Base-by-base conservation (phyloP, 2,329 filamentous ascomycete species). In the Hirsutella thompsonii region DNA sequence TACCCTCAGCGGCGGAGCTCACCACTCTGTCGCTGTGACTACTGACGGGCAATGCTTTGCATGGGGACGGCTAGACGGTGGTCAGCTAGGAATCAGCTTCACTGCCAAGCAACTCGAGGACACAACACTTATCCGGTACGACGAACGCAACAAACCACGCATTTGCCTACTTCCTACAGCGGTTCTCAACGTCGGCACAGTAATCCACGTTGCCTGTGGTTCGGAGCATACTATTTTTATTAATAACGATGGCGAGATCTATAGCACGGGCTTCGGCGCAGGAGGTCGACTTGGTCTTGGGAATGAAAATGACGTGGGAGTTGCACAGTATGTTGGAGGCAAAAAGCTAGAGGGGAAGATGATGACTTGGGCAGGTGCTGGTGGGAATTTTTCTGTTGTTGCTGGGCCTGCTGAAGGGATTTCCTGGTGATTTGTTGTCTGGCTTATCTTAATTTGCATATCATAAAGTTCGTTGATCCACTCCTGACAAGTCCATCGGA, bases 311-410 rank as follows among this genome's bases (percentile, higher is more conserved):
- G 85, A 92, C 52, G 70, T 92, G 13, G 69, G 78, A 46, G 66
- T 74, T 26, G 82, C 86, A 0, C 86, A 79, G 1, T 55, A 77
- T 40, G 81, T 93, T 44, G 79, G 87, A 53, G 89, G 89, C 61
- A 81, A 77, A 9, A 83, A 83, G 26, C 70, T 88, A n/a, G 69
- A 75, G 30, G 82, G n/a, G n/a, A n/a, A n/a, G n/a, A n/a, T n/a
- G n/a, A n/a, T n/a, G n/a, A n/a, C n/a, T n/a, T n/a, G n/a, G n/a
- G n/a, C n/a, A n/a, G n/a, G n/a, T n/a, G n/a, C n/a, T n/a, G n/a
- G n/a, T n/a, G n/a, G n/a, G n/a, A n/a, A n/a, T n/a, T n/a, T n/a
- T n/a, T n/a, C n/a, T n/a, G n/a, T n/a, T n/a, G n/a, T n/a, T n/a
- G n/a, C n/a, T n/a, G n/a, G n/a, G n/a, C n/a, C n/a, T n/a, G n/a